Conservation (phyloP, 1,284 basidiomycete genomes). For the Leccinum ponderosum region DNA sequence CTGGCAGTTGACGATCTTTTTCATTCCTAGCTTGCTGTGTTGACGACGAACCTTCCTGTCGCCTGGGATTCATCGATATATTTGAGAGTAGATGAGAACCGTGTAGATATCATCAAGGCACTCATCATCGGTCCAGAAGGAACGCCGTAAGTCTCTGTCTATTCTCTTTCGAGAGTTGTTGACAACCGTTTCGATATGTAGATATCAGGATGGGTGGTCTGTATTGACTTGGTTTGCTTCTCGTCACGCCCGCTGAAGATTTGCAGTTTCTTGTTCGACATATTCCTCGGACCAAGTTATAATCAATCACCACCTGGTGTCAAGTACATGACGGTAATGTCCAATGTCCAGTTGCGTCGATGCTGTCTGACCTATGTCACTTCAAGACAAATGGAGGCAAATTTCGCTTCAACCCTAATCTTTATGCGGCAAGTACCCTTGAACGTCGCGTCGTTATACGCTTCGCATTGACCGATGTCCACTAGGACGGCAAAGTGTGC, state of each 20-base stretch:
- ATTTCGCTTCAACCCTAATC: constrained; percentile 89
- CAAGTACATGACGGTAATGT: constrained; percentile 83
- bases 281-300: constrained; percentile 83
- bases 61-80: constrained; percentile 92
- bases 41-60: constrained; percentile 87
- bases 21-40: constrained; percentile 70
- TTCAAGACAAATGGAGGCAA: constrained; percentile 82
- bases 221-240: constrained; percentile 21
- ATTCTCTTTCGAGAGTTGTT: constrained; percentile 3
- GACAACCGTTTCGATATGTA: constrained; percentile 27
- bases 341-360: not conserved
- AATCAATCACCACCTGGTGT: constrained; percentile 81
- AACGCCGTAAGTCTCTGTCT: constrained; percentile 70
- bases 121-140: constrained; percentile 89
- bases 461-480: not conserved
- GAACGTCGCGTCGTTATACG: not conserved
- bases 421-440: constrained; percentile 69
- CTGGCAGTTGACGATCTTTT: constrained; percentile 1
- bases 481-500: constrained; percentile 88
- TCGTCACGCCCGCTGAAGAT: constrained; percentile 19
- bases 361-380: constrained; percentile 6
- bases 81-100: constrained; percentile 80
- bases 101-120: constrained; percentile 90
- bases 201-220: constrained; percentile 83
- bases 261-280: constrained; percentile 77